Evolutionary conservation across 1,284 basidiomycete genomes (phyloP).

Genomic region (Inonotus obliquus): DNA sequence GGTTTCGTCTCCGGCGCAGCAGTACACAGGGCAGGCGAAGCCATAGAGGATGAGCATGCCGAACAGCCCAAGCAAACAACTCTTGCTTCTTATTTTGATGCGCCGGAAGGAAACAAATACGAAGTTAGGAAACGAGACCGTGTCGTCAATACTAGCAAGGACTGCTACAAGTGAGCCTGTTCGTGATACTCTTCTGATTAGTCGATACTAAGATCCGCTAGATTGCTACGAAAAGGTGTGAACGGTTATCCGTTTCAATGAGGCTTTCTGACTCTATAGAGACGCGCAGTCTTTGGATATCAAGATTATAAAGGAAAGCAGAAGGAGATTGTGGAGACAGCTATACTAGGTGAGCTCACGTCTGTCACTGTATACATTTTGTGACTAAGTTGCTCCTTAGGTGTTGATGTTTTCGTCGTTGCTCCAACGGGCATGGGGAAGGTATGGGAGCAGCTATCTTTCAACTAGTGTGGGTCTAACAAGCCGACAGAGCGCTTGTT

Average conservation of each 20-base stretch:
- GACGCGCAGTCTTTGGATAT: slow-evolving; percentile 35
- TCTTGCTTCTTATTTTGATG: slow-evolving; percentile 9
- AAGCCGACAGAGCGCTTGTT: slow-evolving; percentile 65
- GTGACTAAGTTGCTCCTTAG: slow-evolving; percentile 30
- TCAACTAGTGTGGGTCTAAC: neutral
- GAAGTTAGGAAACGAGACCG: slow-evolving; percentile 5
- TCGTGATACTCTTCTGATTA: neutral
- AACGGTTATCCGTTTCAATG: neutral
- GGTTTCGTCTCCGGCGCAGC: slow-evolving; percentile 13
- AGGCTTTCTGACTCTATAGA: neutral
- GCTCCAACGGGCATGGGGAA: slow-evolving; percentile 90
- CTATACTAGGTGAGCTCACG: slow-evolving; percentile 28
- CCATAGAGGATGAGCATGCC: neutral
- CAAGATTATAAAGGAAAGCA: slow-evolving; percentile 38
- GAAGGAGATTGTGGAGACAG: slow-evolving; percentile 37
- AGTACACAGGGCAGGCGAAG: neutral
- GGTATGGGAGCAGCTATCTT: slow-evolving; percentile 35
- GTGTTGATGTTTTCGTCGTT: slow-evolving; percentile 71
- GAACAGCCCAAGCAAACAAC: slow-evolving; percentile 10
- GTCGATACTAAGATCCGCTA: neutral
- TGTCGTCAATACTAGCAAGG: slow-evolving; percentile 3
- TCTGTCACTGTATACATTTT: slow-evolving; percentile 2
- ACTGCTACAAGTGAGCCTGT: slow-evolving; percentile 9
- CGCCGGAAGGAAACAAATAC: slow-evolving; percentile 1
- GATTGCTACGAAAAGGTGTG: slow-evolving; percentile 12